phyloP scores from a whole-genome alignment of 140 eudicot genomes.

The Oenanthe javanica region DNA sequence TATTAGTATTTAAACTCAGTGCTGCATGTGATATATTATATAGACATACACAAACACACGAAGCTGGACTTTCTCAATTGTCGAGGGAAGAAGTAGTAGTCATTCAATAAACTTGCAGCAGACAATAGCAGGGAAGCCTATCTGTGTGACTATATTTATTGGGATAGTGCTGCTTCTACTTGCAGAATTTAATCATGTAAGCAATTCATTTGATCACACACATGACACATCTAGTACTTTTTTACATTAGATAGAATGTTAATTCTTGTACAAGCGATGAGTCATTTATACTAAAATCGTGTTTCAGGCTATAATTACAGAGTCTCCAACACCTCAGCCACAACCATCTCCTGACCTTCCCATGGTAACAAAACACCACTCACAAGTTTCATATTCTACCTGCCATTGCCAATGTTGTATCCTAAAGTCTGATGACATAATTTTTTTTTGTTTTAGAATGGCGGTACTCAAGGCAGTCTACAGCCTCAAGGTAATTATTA shows the following conservation, averaged over 20 bases:
- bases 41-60: neutral
- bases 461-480: constrained; percentile 14
- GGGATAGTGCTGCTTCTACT: constrained; percentile 10
- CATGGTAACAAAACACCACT: neutral
- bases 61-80: neutral
- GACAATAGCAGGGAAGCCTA: constrained; percentile 3
- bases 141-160: neutral
- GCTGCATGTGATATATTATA: too few relatives aligned
- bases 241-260: neutral
- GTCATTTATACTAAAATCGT: neutral
- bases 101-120: neutral
- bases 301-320: constrained; percentile 20
- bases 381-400: neutral
- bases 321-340: constrained; percentile 31
- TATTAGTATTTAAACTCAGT: neutral
- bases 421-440: neutral
- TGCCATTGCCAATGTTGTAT: neutral
- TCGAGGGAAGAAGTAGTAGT: neutral
- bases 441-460: neutral
- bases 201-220: neutral
- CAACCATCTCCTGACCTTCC: neutral
- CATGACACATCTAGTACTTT: neutral
- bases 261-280: neutral
- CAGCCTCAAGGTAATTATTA: constrained; percentile 9
- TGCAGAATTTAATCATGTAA: constrained; percentile 8